Evolutionary conservation across 805 yeast species (phyloP), one percentile per base, ranked within the genome.

Genomic region (Spathaspora sp.): DNA sequence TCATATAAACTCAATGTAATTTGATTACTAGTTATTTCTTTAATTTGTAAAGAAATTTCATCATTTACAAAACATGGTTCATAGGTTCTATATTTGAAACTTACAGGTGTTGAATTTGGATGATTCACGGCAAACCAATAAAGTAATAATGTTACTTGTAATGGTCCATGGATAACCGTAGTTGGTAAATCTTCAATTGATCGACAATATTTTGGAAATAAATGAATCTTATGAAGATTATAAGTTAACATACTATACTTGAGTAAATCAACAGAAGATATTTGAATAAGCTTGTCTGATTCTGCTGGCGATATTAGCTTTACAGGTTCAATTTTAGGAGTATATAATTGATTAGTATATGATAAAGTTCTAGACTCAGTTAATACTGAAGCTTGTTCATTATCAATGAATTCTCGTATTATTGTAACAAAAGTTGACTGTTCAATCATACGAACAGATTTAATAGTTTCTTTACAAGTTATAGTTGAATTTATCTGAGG

Each of bases 161-260:
- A 72, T 0, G 97, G 97, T 0, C 97, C 99, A 44, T 89, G 96
- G 0, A 86, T 84, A 0, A 93, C 68, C 0, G 85, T 65, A 35
- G 74, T 72, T 0, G 85, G 83, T 47, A 89, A 80, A 0, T 79
- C 75, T 60, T 93, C 98, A 1, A 59, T 51, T 17, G 46, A n/a
- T 3, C 49, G 57, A 7, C 89, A 77, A 63, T 88, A 89, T 0
- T 56, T 56, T 5, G 66, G 63, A 61, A 89, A 88, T 65, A 83
- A 85, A 68, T 93, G 99, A 40, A 93, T 89, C 52, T 79, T 77
- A 67, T 93, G 99, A 3, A 96, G 76, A 64, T 93, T 93, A 69
- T 84, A 85, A 1, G 94, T 85, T 49, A 94, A 65, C 11, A 89
- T 86, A 44, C 93, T 84, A 68, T 83, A 88, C 55, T 89, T 70